Evolutionary conservation across 306 rosid species (phyloP).

Genomic region (Rosa rugosa): DNA sequence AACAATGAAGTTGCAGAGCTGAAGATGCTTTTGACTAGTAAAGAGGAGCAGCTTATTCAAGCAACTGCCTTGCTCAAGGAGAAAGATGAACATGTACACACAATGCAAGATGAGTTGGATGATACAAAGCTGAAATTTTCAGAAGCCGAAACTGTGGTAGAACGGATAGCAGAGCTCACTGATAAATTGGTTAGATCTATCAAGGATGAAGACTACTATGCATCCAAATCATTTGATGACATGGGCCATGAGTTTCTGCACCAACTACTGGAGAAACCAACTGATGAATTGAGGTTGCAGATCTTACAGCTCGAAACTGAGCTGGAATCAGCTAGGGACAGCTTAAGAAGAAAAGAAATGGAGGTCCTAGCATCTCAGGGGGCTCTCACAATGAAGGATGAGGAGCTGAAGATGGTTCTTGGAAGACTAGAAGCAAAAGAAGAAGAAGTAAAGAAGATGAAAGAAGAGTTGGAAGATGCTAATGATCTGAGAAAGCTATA

Average conservation of each 20-base stretch:
- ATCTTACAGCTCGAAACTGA: conserved; percentile 60
- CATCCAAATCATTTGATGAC: conserved; percentile 28
- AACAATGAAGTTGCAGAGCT: conserved; percentile 70
- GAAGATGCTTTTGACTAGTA: conserved; percentile 59
- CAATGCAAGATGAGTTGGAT: conserved; percentile 51
- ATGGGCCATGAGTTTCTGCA: conserved; percentile 31
- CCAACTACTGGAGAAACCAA: conserved; percentile 44
- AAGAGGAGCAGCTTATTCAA: conserved; percentile 71
- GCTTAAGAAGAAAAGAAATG: conserved; percentile 64
- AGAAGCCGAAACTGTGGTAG: conserved; percentile 73
- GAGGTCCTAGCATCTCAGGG: conserved; percentile 70
- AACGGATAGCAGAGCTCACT: conserved; percentile 66
- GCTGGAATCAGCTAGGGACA: conserved; percentile 63
- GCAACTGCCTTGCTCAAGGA: conserved; percentile 68
- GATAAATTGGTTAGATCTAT: conserved; percentile 61
- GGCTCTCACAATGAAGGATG: conserved; percentile 66
- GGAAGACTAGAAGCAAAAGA: conserved; percentile 62
- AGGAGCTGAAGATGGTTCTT: conserved; percentile 67
- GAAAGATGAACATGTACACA: conserved; percentile 69
- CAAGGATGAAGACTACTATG: conserved; percentile 42
- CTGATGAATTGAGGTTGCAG: conserved; percentile 45
- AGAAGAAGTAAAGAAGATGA: conserved; percentile 49
- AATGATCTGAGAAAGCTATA: conserved; percentile 52
- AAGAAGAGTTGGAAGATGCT: conserved; percentile 54
- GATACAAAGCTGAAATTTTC: conserved; percentile 52